Evolutionary conservation across 1,139 yeast genomes (phyloP).

Genomic region (Lodderomyces metapsilosis): DNA sequence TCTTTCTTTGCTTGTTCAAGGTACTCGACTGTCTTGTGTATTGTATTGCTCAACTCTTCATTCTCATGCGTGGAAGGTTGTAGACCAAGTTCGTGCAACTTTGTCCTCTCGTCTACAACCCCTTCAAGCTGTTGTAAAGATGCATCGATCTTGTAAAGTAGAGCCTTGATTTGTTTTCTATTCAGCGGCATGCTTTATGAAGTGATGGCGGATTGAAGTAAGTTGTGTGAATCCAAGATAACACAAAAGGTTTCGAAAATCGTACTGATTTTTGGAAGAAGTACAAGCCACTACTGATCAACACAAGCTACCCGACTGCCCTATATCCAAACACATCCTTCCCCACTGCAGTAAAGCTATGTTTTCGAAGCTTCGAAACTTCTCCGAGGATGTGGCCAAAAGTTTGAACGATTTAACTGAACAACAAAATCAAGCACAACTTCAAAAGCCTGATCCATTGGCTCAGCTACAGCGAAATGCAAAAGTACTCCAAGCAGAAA

Average conservation of each 20-base stretch:
- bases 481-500: conserved; percentile 31
- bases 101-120: conserved; percentile 49
- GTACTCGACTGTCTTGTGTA: conserved; percentile 35
- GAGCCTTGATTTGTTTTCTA: conserved; percentile 16
- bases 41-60: conserved; percentile 45
- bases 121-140: conserved; percentile 38
- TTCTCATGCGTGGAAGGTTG: conserved; percentile 56
- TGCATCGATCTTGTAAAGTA: conserved; percentile 16
- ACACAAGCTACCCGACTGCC: too few relatives aligned
- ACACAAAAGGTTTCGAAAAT: background rate
- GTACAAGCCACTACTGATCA: too few relatives aligned
- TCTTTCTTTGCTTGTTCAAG: conserved; percentile 36
- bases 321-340: background rate
- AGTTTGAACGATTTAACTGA: conserved; percentile 33
- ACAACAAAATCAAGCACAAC: conserved; percentile 8
- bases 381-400: conserved; percentile 55
- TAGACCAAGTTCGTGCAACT: conserved; percentile 43
- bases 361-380: conserved; percentile 50
- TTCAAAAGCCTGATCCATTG: conserved; percentile 21
- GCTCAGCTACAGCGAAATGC: conserved; percentile 35
- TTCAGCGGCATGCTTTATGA: background rate
- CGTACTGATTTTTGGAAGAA: background rate
- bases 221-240: conserved; percentile 1
- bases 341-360: conserved; percentile 12
- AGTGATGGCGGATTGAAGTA: background rate